phyloP scores from a whole-genome alignment of 257 asterid genomes.

The Nicotiana otophora region DNA sequence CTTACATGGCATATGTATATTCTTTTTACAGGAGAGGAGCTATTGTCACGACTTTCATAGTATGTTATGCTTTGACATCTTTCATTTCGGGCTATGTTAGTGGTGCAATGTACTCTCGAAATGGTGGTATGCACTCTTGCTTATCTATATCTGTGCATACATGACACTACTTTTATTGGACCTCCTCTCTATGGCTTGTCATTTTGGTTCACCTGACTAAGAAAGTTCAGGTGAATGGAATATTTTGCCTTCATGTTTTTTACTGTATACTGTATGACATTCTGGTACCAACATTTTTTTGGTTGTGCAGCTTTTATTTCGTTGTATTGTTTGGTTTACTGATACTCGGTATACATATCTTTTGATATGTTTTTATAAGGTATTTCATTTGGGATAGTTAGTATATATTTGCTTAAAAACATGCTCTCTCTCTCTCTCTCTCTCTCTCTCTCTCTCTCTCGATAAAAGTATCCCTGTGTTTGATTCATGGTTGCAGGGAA shows the following conservation, averaged over 20 bases:
- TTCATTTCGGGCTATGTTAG: conserved; percentile 55
- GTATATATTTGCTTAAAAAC: background rate
- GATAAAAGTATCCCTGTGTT: background rate
- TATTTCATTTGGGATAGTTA: background rate
- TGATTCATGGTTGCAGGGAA: conserved; percentile 30
- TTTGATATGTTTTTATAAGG: background rate
- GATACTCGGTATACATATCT: background rate
- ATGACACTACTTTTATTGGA: background rate
- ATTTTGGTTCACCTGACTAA: background rate
- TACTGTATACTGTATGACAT: background rate
- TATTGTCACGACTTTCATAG: conserved; percentile 48
- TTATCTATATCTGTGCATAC: background rate
- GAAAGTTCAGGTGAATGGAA: background rate
- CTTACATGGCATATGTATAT: conserved; percentile 1
- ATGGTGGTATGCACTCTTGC: conserved; percentile 38
- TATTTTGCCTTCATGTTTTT: background rate
- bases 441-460: background rate
- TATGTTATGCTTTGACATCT: conserved; percentile 58
- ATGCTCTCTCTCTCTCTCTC: background rate
- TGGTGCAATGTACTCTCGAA: conserved; percentile 55
- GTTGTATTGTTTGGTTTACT: background rate
- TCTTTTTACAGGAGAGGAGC: conserved; percentile 46
- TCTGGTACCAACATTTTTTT: background rate
- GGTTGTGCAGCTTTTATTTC: background rate
- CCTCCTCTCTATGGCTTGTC: background rate